Percentiles rank a stretch among this genome's conserved stretches.
Evolutionary conservation across 192 early-diverging fungal genomes (phyloP).

Genomic region (Coemansia sp.): DNA sequence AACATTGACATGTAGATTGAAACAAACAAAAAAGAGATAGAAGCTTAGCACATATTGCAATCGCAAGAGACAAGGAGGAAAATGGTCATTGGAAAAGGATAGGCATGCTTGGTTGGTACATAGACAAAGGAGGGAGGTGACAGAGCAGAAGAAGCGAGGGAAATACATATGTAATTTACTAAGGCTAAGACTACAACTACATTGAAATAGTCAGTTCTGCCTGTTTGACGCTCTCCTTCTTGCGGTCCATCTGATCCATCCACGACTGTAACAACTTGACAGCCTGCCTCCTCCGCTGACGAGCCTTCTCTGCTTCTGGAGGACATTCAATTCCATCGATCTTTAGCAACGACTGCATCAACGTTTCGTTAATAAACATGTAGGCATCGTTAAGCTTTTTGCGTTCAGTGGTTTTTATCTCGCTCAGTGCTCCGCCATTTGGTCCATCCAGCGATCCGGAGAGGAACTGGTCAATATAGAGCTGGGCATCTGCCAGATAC

Average conservation of each 20-base stretch:
- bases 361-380: slow-evolving; percentile 62
- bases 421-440: slow-evolving; percentile 32
- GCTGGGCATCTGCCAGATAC: slow-evolving; percentile 47
- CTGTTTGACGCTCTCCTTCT: slow-evolving; percentile 61
- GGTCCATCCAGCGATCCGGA: slow-evolving; percentile 29
- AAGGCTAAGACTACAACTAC: slow-evolving; percentile 12
- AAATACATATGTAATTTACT: too few relatives aligned
- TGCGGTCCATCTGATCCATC: slow-evolving; percentile 73
- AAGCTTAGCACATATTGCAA: too few relatives aligned
- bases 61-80: too few relatives aligned
- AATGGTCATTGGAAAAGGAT: too few relatives aligned
- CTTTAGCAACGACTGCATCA: slow-evolving; percentile 75
- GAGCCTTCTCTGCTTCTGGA: slow-evolving; percentile 66
- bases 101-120: neutral
- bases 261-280: slow-evolving; percentile 70
- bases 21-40: neutral
- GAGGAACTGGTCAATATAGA: slow-evolving; percentile 47
- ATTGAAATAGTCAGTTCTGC: slow-evolving; percentile 47
- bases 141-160: slow-evolving; percentile 2
- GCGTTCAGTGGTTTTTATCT: slow-evolving; percentile 45
- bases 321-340: slow-evolving; percentile 72
- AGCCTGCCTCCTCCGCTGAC: slow-evolving; percentile 68
- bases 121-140: neutral
- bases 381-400: slow-evolving; percentile 70
- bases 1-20: neutral